These are phyloP conservation scores for Colletotrichum shisoi DNA, from an alignment of 2,329 filamentous ascomycete genomes.

Conservation along the genomic window DNA sequence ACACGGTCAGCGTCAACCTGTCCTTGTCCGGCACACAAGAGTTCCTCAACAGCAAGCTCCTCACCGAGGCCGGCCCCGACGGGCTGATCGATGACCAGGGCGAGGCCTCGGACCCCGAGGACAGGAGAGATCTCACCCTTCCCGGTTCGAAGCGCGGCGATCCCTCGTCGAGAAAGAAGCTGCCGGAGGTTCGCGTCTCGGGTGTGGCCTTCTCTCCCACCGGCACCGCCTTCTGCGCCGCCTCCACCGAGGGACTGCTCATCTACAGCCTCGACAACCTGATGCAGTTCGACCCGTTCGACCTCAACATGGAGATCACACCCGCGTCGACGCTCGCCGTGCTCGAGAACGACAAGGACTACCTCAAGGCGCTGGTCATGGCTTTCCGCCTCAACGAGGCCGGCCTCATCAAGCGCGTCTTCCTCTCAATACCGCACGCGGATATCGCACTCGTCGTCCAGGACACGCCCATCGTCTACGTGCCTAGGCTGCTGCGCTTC, in stretches of 20 bases:
- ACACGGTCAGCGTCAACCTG: slow-evolving; percentile 93
- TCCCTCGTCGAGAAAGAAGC: slow-evolving; percentile 76
- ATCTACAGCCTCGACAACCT: slow-evolving; percentile 90
- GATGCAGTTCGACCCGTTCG: slow-evolving; percentile 92
- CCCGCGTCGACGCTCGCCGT: slow-evolving; percentile 80
- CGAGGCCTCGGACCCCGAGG: slow-evolving; percentile 87
- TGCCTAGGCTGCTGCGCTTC: slow-evolving; percentile 83
- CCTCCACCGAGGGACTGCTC: slow-evolving; percentile 90
- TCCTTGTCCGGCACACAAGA: slow-evolving; percentile 96
- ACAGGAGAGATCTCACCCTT: slow-evolving; percentile 78
- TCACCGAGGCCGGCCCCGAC: slow-evolving; percentile 88
- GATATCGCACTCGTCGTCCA: slow-evolving; percentile 81
- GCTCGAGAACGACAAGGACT: slow-evolving; percentile 74
- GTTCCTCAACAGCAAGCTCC: slow-evolving; percentile 88
- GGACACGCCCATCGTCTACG: slow-evolving; percentile 83
- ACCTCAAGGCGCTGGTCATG: slow-evolving; percentile 94
- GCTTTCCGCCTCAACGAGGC: slow-evolving; percentile 93
- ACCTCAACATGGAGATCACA: slow-evolving; percentile 92
- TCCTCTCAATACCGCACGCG: slow-evolving; percentile 78
- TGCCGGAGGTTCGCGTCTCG: slow-evolving; percentile 84
- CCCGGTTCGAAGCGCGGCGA: slow-evolving; percentile 90
- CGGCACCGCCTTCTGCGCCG: slow-evolving; percentile 90
- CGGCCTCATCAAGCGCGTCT: slow-evolving; percentile 81
- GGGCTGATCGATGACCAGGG: slow-evolving; percentile 88
- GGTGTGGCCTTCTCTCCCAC: slow-evolving; percentile 88